A percentile compares a stretch with the other conserved stretches of the same genome.
Conservation (phyloP, 139 green algal species). For the Coccomyxa sp. region DNA sequence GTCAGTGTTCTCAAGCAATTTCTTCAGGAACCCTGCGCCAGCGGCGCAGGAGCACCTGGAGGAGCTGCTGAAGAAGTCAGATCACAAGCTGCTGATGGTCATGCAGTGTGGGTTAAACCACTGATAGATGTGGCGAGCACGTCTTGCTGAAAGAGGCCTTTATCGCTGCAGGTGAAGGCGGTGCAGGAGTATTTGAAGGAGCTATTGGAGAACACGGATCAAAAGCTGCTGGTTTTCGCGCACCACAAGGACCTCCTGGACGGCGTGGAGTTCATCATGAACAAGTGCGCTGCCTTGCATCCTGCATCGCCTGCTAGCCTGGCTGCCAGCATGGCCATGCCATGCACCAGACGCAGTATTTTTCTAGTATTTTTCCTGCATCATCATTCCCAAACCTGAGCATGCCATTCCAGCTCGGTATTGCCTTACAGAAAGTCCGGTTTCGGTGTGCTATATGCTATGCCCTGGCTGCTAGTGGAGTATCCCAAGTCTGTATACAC, state of each 20-base stretch:
- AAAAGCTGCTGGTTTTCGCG: slow-evolving; percentile 94
- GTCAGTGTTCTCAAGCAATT: no score
- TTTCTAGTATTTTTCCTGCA: no score
- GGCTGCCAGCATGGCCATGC: not conserved
- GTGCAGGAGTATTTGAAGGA: slow-evolving; percentile 60
- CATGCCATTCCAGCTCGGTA: no score
- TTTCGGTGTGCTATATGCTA: no score
- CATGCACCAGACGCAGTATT: not conserved
- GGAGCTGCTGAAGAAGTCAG: no score
- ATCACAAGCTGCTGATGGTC: not conserved
- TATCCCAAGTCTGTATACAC: no score
- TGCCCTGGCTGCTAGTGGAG: no score
- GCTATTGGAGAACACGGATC: slow-evolving; percentile 49
- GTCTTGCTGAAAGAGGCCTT: no score
- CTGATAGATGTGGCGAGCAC: not conserved
- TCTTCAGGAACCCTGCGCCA: no score
- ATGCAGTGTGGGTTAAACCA: not conserved
- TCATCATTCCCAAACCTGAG: no score
- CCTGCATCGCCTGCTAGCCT: not conserved
- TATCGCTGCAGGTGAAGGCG: slow-evolving; percentile 22
- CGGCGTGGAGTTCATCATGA: slow-evolving; percentile 54
- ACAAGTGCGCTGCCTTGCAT: slow-evolving; percentile 9
- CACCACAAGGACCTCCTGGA: slow-evolving; percentile 85
- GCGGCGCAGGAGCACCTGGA: no score
- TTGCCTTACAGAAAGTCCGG: no score